phyloP scores from a whole-genome alignment of 2,329 filamentous ascomycete genomes.

The Penicillium corylophilum region DNA sequence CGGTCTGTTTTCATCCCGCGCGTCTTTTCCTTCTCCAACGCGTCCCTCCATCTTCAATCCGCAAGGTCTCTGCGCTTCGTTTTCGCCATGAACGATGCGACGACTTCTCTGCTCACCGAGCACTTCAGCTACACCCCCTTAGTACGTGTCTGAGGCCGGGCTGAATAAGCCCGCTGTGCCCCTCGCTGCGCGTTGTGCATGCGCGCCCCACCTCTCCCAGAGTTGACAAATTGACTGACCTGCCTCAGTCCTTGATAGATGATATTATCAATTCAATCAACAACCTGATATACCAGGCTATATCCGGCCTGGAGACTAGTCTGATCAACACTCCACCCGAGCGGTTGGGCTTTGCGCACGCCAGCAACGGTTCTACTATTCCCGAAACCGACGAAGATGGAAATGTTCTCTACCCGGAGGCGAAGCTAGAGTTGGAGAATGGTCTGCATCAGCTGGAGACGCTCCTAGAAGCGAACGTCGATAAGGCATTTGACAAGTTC shows the following conservation, averaged over 20 bases:
- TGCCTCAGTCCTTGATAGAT: conserved; percentile 78
- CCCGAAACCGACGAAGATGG: conserved; percentile 49
- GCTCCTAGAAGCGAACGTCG: conserved; percentile 74
- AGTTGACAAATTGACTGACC: conserved; percentile 17
- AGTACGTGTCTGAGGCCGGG: conserved; percentile 53
- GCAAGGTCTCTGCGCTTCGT: conserved; percentile 3
- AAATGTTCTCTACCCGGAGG: conserved; percentile 49
- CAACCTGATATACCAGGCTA: conserved; percentile 83
- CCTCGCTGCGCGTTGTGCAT: not conserved
- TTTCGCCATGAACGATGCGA: conserved; percentile 44
- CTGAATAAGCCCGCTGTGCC: not conserved
- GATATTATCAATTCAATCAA: conserved; percentile 98
- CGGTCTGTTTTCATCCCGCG: conserved; percentile 18
- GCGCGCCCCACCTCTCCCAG: conserved; percentile 2
- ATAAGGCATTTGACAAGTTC: conserved; percentile 81
- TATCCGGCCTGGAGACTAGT: conserved; percentile 82
- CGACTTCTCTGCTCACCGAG: conserved; percentile 75
- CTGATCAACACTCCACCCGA: conserved; percentile 72
- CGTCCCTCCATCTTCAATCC: conserved; percentile 8
- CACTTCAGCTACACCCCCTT: conserved; percentile 93
- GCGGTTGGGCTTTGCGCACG: conserved; percentile 72
- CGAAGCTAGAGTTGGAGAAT: conserved; percentile 76
- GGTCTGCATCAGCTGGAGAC: conserved; percentile 84
- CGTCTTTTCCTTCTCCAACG: conserved; percentile 20
- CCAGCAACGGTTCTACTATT: conserved; percentile 47